These are phyloP conservation scores for Penicillium sp. DNA, from an alignment of 2,329 filamentous ascomycete species.

Conservation along the genomic window DNA sequence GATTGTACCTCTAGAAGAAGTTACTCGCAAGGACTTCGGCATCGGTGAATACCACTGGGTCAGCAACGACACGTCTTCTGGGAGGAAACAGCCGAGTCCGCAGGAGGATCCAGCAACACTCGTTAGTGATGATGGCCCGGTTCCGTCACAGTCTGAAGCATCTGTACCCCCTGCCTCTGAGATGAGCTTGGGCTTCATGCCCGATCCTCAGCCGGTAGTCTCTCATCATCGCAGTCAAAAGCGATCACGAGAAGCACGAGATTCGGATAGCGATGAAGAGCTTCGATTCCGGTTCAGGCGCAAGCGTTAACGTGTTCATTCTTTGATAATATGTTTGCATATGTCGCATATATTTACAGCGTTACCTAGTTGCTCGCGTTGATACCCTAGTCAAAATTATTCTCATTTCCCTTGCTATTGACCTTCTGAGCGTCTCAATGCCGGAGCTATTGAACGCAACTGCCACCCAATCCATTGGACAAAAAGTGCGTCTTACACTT, in stretches of 20 bases:
- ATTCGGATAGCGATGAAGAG: constrained; percentile 54
- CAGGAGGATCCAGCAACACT: constrained; percentile 9
- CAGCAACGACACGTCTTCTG: constrained; percentile 33
- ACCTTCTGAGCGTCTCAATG: too few relatives aligned
- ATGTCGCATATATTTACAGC: constrained; percentile 7
- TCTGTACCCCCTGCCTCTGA: constrained; percentile 10
- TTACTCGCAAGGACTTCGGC: constrained; percentile 64
- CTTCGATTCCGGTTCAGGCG: constrained; percentile 52
- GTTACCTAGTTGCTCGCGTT: constrained; percentile 8
- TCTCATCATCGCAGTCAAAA: constrained; percentile 25
- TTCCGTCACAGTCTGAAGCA: constrained; percentile 9
- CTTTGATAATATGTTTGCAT: background rate
- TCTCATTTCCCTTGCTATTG: too few relatives aligned
- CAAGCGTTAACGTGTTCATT: constrained; percentile 27
- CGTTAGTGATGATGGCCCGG: constrained; percentile 1
- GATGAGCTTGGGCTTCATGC: constrained; percentile 13
- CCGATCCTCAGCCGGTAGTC: constrained; percentile 13
- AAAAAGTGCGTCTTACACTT: too few relatives aligned
- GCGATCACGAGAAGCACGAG: constrained; percentile 35
- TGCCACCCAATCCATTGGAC: too few relatives aligned
- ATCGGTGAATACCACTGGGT: constrained; percentile 71
- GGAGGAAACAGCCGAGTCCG: constrained; percentile 20
- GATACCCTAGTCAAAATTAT: constrained; percentile 12
- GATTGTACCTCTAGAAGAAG: constrained; percentile 67
- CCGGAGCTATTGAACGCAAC: too few relatives aligned